Evolutionary conservation across 1,284 basidiomycete species (phyloP).

Genomic region (Ceratobasidium sp.): DNA sequence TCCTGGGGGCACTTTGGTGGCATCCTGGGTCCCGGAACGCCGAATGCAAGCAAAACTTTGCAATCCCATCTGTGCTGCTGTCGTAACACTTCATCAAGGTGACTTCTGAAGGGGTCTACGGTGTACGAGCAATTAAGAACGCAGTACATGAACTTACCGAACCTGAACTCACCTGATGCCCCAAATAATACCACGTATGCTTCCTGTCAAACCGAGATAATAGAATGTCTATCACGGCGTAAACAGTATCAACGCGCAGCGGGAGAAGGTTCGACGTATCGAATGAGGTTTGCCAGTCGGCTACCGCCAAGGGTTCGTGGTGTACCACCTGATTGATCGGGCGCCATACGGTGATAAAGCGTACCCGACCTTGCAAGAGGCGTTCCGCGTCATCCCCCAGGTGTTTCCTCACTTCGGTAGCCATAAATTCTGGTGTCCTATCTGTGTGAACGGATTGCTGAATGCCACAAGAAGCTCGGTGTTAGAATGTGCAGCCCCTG

Average conservation of each 20-base stretch:
- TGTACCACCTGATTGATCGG: conserved; percentile 63
- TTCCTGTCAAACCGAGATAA: neutral
- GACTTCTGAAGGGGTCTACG: conserved; percentile 1
- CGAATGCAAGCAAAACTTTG: conserved; percentile 5
- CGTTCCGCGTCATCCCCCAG: conserved; percentile 63
- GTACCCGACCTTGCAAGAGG: conserved; percentile 66
- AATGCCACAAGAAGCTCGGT: conserved; percentile 50
- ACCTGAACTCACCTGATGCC: neutral
- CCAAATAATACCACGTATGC: conserved; percentile 13
- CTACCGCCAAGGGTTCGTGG: conserved; percentile 65
- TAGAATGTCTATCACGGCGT: neutral
- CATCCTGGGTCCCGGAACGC: neutral
- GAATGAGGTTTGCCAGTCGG: conserved; percentile 60
- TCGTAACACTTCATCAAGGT: conserved; percentile 19
- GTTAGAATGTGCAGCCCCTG: no score
- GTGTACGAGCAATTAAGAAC: no score
- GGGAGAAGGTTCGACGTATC: neutral
- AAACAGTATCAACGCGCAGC: neutral
- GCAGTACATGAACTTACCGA: neutral
- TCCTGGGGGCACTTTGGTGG: neutral
- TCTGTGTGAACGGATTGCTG: conserved; percentile 67
- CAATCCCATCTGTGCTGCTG: neutral
- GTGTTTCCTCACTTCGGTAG: conserved; percentile 68
- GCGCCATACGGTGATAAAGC: conserved; percentile 70
- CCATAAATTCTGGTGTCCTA: conserved; percentile 66